phyloP scores from a whole-genome alignment of 768 basidiomycete genomes.

The Tricholoma bakamatsutake region DNA sequence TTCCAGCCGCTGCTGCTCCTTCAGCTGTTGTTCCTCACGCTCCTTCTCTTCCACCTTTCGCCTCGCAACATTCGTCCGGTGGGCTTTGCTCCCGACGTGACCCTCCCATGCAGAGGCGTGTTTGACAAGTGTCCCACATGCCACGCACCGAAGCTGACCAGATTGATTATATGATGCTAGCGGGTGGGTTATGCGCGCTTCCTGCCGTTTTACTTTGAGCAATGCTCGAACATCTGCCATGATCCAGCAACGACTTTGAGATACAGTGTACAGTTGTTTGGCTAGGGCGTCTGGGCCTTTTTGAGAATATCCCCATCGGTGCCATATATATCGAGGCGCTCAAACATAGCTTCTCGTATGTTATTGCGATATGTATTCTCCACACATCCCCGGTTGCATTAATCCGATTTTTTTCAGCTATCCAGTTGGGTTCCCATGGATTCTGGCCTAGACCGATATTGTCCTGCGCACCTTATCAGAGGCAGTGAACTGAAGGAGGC shows the following conservation, averaged over 20 bases:
- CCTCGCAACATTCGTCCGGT: slow-evolving; percentile 60
- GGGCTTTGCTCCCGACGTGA: slow-evolving; percentile 75
- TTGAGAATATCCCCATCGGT: too few species aligned
- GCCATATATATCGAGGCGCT: too few species aligned
- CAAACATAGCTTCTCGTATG: too few species aligned
- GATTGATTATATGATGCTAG: slow-evolving; percentile 59
- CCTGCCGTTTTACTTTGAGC: slow-evolving; percentile 79
- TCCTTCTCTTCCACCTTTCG: slow-evolving; percentile 49
- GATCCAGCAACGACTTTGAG: neutral
- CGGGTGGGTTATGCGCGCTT: slow-evolving; percentile 66
- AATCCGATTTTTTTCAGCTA: too few species aligned
- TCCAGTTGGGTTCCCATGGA: too few species aligned
- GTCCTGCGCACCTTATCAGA: too few species aligned
- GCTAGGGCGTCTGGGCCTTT: neutral
- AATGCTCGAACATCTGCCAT: slow-evolving; percentile 83
- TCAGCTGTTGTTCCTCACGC: slow-evolving; percentile 28
- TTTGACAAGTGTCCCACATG: slow-evolving; percentile 61
- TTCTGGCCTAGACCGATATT: too few species aligned
- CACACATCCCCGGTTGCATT: too few species aligned
- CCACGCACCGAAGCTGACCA: slow-evolving; percentile 65
- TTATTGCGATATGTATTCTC: too few species aligned
- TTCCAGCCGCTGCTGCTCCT: slow-evolving; percentile 28
- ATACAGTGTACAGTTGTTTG: neutral
- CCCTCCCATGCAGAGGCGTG: slow-evolving; percentile 85
- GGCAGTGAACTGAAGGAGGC: too few species aligned